These are phyloP conservation scores for Musa itinerans DNA, from an alignment of 176 grass and related monocot genomes.

Conservation along the genomic window DNA sequence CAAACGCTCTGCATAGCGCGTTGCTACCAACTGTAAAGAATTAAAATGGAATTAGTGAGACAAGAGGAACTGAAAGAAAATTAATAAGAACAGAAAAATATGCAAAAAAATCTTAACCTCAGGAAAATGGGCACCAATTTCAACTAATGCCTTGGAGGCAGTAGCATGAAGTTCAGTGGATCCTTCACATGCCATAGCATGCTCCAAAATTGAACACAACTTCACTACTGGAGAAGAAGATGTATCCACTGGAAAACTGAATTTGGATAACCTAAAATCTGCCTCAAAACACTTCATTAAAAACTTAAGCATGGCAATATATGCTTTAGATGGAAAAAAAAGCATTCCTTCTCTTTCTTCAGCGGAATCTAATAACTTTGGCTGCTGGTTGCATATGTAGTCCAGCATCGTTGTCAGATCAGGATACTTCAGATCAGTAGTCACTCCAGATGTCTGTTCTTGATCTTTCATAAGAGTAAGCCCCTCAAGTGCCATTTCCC, in stretches of 20 bases:
- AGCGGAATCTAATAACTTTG: conserved; percentile 46
- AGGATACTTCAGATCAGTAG: conserved; percentile 57
- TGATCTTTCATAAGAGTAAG: conserved; percentile 68
- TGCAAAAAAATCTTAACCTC: conserved; percentile 40
- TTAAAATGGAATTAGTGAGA: conserved; percentile 21
- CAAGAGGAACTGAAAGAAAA: conserved; percentile 7
- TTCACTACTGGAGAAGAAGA: conserved; percentile 40
- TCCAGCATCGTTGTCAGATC: conserved; percentile 53
- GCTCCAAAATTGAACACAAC: conserved; percentile 68
- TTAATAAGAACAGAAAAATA: not conserved
- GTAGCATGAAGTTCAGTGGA: conserved; percentile 74
- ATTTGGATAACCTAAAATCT: conserved; percentile 25
- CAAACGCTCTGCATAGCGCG: conserved; percentile 53
- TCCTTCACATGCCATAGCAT: conserved; percentile 79
- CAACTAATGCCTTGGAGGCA: conserved; percentile 83
- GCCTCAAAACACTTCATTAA: conserved; percentile 85
- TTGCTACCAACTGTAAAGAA: conserved; percentile 58
- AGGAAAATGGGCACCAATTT: conserved; percentile 56
- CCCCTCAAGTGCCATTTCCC: conserved; percentile 92
- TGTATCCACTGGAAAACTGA: conserved; percentile 26
- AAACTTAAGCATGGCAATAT: conserved; percentile 85
- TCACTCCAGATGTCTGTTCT: conserved; percentile 31
- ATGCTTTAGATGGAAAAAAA: conserved; percentile 63
- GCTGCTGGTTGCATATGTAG: conserved; percentile 59
- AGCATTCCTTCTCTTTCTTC: conserved; percentile 48